Evolutionary conservation across 2,329 filamentous ascomycete species (phyloP), one percentile per base, ranked within the genome.

Genomic region (Alternaria ethzedia): DNA sequence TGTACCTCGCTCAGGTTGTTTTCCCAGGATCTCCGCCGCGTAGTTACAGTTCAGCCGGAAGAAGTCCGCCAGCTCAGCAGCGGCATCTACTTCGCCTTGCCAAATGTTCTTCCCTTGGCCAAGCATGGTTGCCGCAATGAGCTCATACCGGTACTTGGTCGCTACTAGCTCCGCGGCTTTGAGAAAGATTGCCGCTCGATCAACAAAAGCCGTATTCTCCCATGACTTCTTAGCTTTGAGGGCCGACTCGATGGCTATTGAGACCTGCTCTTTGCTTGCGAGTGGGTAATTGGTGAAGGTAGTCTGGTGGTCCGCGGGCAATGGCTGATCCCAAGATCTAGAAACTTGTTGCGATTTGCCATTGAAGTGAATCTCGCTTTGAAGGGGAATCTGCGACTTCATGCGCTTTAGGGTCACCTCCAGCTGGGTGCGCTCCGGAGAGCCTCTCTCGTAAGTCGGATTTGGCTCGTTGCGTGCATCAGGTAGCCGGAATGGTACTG

Each of bases 81-180:
- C 94, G 46, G 94, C 88, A 80, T 97, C 95, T 68, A 97, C 97
- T 86, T 98, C 95, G 20, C 94, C 95, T 82, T 98, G 95, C 93
- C 94, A 97, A 47, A 92, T 93, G 80, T 97, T 97, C 88, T 97
- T 97, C 74, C 95, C 95, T 83, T 98, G 95, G 61, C 95, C 95
- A 36, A 97, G 85, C 89, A 97, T 97, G 20, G 95, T 97, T 49
- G 93, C 89, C 9, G 95, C 94, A 90, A 97, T 96, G 72, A 98
- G 87, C 61, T 97, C 93, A 82, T 97, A 97, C 75, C 95, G 88
- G 83, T 98, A 97, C 84, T 97, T 97, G 15, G 87, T 91, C 55
- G 91, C 84, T 70, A 97, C 88, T 67, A 98, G 86, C 78, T 97
- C 94, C 32, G 95, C 94, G 3, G 95, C 94, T 85, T 97, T 97